A percentile compares a stretch with the other conserved stretches of the same genome.
phyloP scores from a whole-genome alignment of 2,329 filamentous ascomycete species.

The Ciborinia camelliae region DNA sequence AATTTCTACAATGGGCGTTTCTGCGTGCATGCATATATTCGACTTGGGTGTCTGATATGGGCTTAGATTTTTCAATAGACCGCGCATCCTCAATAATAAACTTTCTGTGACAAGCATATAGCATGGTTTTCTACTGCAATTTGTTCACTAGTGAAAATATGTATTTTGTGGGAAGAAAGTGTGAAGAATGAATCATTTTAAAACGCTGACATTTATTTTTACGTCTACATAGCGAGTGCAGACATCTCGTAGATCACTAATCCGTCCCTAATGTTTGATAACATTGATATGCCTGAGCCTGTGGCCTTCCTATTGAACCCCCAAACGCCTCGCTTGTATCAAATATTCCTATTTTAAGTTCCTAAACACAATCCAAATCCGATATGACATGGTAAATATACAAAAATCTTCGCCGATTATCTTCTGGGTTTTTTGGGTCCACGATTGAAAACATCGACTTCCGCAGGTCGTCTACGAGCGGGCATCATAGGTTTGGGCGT shows the following conservation, averaged over 20 bases:
- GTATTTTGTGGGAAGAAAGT: background rate
- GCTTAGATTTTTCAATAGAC: conserved; percentile 14
- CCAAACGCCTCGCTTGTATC: conserved; percentile 1
- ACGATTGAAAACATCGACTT: conserved; percentile 20
- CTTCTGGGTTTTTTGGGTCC: conserved; percentile 18
- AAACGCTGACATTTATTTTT: background rate
- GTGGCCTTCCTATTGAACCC: background rate
- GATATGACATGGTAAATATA: background rate
- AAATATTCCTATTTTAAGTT: background rate
- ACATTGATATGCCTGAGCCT: background rate
- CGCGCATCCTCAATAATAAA: conserved; percentile 1
- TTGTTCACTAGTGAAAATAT: background rate
- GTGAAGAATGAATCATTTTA: background rate
- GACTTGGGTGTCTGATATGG: conserved; percentile 9
- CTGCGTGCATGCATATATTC: conserved; percentile 1
- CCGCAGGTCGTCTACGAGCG: conserved; percentile 5
- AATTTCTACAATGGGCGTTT: background rate
- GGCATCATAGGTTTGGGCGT: conserved; percentile 11
- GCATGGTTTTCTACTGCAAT: too few relatives aligned
- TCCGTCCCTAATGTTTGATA: background rate
- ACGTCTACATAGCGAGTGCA: background rate
- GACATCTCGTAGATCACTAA: background rate
- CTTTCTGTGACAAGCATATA: background rate
- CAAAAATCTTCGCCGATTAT: conserved; percentile 1
- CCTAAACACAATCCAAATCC: background rate